Evolutionary conservation across 2,329 filamentous ascomycete species (phyloP).

Genomic region (Akanthomyces dipterigenus): DNA sequence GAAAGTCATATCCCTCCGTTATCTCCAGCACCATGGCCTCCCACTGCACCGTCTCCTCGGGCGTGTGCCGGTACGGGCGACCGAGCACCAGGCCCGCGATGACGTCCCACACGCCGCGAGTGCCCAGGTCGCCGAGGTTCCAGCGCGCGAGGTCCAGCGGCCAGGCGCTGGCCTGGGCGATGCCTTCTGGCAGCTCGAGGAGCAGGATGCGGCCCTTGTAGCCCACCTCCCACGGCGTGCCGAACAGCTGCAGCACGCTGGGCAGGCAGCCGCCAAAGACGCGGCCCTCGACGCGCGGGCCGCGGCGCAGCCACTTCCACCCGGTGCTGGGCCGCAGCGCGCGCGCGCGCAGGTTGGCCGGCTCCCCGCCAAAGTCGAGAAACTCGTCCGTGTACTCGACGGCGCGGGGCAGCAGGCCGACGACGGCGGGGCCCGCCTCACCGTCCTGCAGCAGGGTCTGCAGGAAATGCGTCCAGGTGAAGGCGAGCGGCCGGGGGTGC

Average conservation of each 20-base stretch:
- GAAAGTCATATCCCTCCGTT: constrained; percentile 24
- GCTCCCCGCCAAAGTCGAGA: constrained; percentile 17
- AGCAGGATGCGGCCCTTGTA: constrained; percentile 27
- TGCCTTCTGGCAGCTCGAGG: constrained; percentile 27
- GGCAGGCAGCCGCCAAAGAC: constrained; percentile 35
- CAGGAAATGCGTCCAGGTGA: constrained; percentile 24
- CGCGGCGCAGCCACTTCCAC: constrained; percentile 32
- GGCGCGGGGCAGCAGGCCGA: constrained; percentile 28
- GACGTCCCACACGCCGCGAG: constrained; percentile 29
- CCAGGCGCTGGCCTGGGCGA: constrained; percentile 14
- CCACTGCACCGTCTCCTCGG: constrained; percentile 20
- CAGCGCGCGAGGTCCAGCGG: constrained; percentile 19
- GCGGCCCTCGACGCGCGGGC: constrained; percentile 31
- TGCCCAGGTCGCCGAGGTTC: constrained; percentile 29
- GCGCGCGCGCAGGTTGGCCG: constrained; percentile 20
- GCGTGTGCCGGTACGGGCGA: constrained; percentile 28
- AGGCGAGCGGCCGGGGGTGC: constrained; percentile 18
- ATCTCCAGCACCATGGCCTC: constrained; percentile 20
- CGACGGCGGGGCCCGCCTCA: constrained; percentile 16
- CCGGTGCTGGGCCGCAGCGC: constrained; percentile 22
- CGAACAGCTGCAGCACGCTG: constrained; percentile 26
- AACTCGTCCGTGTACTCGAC: constrained; percentile 22
- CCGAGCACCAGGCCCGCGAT: constrained; percentile 30
- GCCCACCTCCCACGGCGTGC: constrained; percentile 21
- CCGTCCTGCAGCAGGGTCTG: constrained; percentile 28